Conservation (phyloP, 768 basidiomycete genomes). For the Trametes coccinea region DNA sequence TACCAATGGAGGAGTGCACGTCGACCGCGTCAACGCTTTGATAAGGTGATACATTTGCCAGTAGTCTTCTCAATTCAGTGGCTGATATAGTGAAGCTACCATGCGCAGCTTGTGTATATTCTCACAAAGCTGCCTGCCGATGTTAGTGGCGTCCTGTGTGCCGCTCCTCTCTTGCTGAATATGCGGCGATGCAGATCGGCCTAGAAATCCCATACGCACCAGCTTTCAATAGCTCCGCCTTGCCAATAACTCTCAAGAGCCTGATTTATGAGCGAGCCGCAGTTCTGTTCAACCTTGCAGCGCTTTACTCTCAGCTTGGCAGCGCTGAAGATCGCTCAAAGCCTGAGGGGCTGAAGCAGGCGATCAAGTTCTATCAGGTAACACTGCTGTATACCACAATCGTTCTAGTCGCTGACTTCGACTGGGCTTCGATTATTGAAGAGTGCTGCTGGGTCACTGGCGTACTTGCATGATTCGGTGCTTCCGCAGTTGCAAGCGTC, state of each 20-base stretch:
- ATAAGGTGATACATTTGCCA: constrained; percentile 45
- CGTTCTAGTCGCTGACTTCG: neutral
- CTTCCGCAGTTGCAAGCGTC: constrained; percentile 50
- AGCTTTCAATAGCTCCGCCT: constrained; percentile 56
- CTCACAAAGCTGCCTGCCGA: constrained; percentile 83
- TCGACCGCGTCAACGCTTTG: constrained; percentile 52
- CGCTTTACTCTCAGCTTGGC: constrained; percentile 83
- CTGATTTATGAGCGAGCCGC: constrained; percentile 81
- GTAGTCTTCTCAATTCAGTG: neutral
- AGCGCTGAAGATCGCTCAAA: constrained; percentile 66
- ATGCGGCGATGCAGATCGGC: constrained; percentile 52
- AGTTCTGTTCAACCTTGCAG: constrained; percentile 83
- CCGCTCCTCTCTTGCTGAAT: constrained; percentile 4
- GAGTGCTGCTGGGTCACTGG: constrained; percentile 75
- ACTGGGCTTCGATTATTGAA: constrained; percentile 24
- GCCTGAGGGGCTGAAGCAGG: constrained; percentile 82
- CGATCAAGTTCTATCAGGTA: constrained; percentile 72
- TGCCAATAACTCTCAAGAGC: constrained; percentile 66
- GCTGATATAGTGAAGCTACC: constrained; percentile 59
- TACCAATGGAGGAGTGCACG: constrained; percentile 51
- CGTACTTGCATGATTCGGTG: constrained; percentile 55
- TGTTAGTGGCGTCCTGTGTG: constrained; percentile 42
- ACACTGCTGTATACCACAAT: constrained; percentile 6
- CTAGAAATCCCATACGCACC: constrained; percentile 74
- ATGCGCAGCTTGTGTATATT: constrained; percentile 84